These are phyloP conservation scores for Sporothrix variecibatus DNA, from an alignment of 2,329 filamentous ascomycete genomes.

Conservation along the genomic window DNA sequence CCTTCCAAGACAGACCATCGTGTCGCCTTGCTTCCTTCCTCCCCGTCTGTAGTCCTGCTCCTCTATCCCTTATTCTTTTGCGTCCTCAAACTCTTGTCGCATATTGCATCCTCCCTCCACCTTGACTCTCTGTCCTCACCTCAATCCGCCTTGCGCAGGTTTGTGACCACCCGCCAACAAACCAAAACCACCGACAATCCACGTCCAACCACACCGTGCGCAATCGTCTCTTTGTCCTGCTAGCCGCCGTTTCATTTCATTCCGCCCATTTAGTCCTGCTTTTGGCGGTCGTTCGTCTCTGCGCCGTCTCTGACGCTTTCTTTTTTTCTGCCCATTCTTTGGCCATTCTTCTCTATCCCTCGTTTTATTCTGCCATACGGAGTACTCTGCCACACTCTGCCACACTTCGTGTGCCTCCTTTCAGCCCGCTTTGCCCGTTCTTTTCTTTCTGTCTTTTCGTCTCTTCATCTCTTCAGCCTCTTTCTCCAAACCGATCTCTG, in stretches of 20 bases:
- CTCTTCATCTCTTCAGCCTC: neutral
- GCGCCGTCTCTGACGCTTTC: neutral
- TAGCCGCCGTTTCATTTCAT: conserved; percentile 25
- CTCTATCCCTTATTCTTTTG: neutral
- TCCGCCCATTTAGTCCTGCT: neutral
- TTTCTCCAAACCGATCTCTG: neutral
- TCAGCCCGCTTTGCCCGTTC: neutral
- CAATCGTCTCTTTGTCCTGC: neutral
- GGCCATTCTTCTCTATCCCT: neutral
- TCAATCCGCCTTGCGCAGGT: conserved; percentile 2
- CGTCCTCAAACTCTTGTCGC: neutral
- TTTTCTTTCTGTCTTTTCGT: neutral
- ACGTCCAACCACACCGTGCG: neutral
- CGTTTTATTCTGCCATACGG: neutral
- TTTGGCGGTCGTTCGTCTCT: neutral
- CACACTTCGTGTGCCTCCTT: neutral
- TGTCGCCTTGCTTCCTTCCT: neutral
- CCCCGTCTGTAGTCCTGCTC: neutral
- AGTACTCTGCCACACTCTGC: neutral
- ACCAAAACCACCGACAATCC: neutral
- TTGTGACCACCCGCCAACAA: neutral
- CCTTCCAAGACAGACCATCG: neutral
- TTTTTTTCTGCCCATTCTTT: neutral
- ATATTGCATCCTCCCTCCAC: neutral
- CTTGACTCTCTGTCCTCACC: neutral